phyloP scores from a whole-genome alignment of 305 asterid genomes.

The Petunia hybrid region DNA sequence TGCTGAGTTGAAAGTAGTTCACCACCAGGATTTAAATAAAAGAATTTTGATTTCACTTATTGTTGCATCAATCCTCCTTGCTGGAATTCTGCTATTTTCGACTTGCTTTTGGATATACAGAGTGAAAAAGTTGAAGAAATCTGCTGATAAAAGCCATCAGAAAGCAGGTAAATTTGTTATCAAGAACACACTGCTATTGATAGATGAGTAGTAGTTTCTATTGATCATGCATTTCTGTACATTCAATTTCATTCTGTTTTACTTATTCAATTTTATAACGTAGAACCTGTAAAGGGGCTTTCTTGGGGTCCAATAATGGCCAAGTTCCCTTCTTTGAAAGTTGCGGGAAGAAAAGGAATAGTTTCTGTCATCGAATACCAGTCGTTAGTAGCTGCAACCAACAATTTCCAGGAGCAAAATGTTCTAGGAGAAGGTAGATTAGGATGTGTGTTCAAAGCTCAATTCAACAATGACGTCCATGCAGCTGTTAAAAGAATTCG shows the following conservation, averaged over 20 bases:
- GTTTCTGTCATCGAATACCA: conserved; percentile 72
- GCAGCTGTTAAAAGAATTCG: conserved; percentile 76
- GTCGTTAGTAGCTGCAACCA: conserved; percentile 72
- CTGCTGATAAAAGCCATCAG: conserved; percentile 43
- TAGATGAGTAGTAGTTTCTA: neutral
- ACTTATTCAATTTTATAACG: conserved; percentile 25
- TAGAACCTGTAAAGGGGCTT: conserved; percentile 64
- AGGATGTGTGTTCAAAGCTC: conserved; percentile 80
- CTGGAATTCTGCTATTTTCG: conserved; percentile 56
- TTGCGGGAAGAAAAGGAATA: conserved; percentile 64
- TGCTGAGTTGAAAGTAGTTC: conserved; percentile 58
- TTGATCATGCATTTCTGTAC: neutral
- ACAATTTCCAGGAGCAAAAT: conserved; percentile 66
- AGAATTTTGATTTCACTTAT: conserved; percentile 77
- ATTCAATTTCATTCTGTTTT: neutral
- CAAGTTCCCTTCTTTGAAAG: conserved; percentile 56
- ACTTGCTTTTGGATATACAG: conserved; percentile 66
- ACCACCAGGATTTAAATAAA: conserved; percentile 82
- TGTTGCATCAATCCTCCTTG: conserved; percentile 75
- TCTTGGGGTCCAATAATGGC: conserved; percentile 64
- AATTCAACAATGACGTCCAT: conserved; percentile 53
- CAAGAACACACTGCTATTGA: neutral
- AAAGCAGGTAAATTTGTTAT: conserved; percentile 55
- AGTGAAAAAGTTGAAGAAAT: conserved; percentile 58
- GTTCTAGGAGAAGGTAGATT: conserved; percentile 75